These are phyloP conservation scores for Sclerospora graminicola DNA, from an alignment of 352 stramenopile genomes.

Conservation along the genomic window DNA sequence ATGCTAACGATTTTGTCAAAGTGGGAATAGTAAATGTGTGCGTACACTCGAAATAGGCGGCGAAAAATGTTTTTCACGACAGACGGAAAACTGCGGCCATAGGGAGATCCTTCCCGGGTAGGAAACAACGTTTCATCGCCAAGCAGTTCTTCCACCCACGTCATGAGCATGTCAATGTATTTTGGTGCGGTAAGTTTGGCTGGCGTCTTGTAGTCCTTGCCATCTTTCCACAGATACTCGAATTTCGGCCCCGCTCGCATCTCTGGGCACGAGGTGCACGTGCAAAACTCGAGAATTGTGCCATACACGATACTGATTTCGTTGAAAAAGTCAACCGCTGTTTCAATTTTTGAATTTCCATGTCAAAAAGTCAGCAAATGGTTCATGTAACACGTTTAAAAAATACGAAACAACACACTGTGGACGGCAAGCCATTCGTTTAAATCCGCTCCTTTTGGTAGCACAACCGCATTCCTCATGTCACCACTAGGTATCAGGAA, in stretches of 20 bases:
- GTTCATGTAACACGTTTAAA: too few relatives aligned
- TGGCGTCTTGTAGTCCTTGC: slow-evolving; percentile 65
- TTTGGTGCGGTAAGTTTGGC: too few relatives aligned
- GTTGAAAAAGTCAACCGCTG: slow-evolving; percentile 92
- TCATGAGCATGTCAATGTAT: slow-evolving; percentile 88
- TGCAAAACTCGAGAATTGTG: slow-evolving; percentile 82
- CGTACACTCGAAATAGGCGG: too few relatives aligned
- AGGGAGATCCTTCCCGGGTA: slow-evolving; percentile 48
- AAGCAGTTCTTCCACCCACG: slow-evolving; percentile 85
- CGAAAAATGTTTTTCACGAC: slow-evolving; percentile 94
- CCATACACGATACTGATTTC: slow-evolving; percentile 90
- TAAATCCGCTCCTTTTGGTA: too few relatives aligned
- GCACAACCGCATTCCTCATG: too few relatives aligned
- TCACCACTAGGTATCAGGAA: too few relatives aligned
- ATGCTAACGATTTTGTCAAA: slow-evolving; percentile 92
- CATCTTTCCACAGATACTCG: slow-evolving; percentile 85
- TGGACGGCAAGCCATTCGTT: too few relatives aligned
- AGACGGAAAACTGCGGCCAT: too few relatives aligned
- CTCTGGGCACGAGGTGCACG: slow-evolving; percentile 41
- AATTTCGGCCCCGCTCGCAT: too few relatives aligned
- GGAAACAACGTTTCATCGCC: slow-evolving; percentile 77
- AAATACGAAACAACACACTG: too few relatives aligned
- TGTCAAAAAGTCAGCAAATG: too few relatives aligned
- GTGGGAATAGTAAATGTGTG: slow-evolving; percentile 95
- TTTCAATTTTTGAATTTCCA: too few relatives aligned